phyloP scores from a whole-genome alignment of 2,329 filamentous ascomycete genomes.

The Colletotrichum eremochloae region DNA sequence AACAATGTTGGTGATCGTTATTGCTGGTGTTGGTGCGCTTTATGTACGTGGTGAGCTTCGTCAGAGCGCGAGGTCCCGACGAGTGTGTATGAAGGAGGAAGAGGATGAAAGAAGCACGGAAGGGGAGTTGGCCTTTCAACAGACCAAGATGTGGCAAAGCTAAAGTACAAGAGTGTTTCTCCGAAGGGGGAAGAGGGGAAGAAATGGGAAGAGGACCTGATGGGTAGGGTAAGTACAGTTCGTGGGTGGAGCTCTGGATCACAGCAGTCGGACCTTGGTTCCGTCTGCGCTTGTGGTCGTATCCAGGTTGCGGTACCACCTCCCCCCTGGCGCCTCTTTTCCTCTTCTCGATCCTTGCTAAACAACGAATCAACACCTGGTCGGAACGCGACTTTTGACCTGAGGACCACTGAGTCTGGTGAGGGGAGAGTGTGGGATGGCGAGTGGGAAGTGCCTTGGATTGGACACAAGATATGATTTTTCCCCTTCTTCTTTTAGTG shows the following conservation, averaged over 20 bases:
- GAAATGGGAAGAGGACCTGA: constrained; percentile 9
- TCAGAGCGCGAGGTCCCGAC: neutral
- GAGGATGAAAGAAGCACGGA: constrained; percentile 7
- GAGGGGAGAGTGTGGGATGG: constrained; percentile 7
- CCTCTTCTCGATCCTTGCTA: neutral
- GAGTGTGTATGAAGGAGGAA: neutral
- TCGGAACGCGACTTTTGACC: constrained; percentile 1
- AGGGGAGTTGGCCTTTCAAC: neutral
- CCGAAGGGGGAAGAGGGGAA: constrained; percentile 14
- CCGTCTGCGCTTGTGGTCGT: constrained; percentile 16
- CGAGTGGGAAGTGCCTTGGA: neutral
- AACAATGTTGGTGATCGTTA: neutral
- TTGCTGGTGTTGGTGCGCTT: neutral
- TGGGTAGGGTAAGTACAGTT: constrained; percentile 28
- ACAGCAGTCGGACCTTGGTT: constrained; percentile 16
- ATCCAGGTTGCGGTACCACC: constrained; percentile 19
- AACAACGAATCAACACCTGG: neutral
- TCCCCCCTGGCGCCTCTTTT: constrained; percentile 17
- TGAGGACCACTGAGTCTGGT: neutral
- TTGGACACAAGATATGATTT: neutral
- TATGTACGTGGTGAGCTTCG: neutral
- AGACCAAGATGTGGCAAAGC: constrained; percentile 20
- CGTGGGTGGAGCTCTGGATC: constrained; percentile 29
- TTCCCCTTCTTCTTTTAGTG: neutral
- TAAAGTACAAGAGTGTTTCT: constrained; percentile 20